Conservation (phyloP, 805 yeast species). For the Clavispora santaluciae region DNA sequence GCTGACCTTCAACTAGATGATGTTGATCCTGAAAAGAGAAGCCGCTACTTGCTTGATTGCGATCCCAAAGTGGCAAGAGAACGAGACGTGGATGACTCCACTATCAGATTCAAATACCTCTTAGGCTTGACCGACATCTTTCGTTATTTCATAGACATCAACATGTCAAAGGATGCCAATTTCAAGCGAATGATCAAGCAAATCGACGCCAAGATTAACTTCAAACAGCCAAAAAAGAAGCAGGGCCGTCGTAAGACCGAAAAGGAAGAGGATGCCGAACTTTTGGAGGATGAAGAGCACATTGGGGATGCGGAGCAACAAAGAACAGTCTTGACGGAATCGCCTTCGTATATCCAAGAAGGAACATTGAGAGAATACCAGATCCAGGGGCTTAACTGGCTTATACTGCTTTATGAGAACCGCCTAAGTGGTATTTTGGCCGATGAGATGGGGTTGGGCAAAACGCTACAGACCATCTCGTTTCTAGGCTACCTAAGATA, state of each 20-base stretch:
- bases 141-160: conserved; percentile 79
- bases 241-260: conserved; percentile 80
- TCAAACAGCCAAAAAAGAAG: conserved; percentile 23
- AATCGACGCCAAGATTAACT: conserved; percentile 47
- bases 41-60: conserved; percentile 12
- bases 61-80: conserved; percentile 58
- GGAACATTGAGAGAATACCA: conserved; percentile 89
- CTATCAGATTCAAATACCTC: conserved; percentile 73
- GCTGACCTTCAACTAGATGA: neutral
- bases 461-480: conserved; percentile 90
- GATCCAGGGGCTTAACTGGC: conserved; percentile 93
- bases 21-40: conserved; percentile 6
- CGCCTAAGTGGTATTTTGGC: conserved; percentile 89
- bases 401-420: conserved; percentile 82
- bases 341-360: conserved; percentile 66
- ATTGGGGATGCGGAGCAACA: conserved; percentile 49
- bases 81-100: conserved; percentile 56
- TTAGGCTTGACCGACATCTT: conserved; percentile 81
- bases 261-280: conserved; percentile 92
- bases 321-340: conserved; percentile 70
- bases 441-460: conserved; percentile 98
- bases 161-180: conserved; percentile 72
- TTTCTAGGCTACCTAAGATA: conserved; percentile 86
- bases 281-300: conserved; percentile 74
- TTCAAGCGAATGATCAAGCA: conserved; percentile 57